Percentiles rank a stretch among this genome's conserved stretches.
Conservation (phyloP, 2,329 filamentous ascomycete genomes). For the Davidsoniella virescens region DNA sequence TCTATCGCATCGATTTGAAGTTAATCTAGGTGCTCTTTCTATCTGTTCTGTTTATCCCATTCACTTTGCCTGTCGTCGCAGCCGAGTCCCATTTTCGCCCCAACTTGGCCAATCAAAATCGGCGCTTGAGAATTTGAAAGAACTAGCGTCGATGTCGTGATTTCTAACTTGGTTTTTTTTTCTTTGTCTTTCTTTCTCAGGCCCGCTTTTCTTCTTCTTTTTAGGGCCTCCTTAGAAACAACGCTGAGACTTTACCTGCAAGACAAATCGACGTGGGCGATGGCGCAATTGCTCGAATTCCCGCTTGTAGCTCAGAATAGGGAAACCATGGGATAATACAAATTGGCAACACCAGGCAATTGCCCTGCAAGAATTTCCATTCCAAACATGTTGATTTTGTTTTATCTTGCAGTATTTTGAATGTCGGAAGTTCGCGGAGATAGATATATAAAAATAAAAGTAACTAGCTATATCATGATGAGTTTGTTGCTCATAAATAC, state of each 20-base stretch:
- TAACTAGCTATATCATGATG: too few relatives aligned
- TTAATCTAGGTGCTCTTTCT: background rate
- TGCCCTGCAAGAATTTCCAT: too few relatives aligned
- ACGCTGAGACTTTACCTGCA: background rate
- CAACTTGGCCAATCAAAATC: conserved; percentile 20
- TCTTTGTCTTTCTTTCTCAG: background rate
- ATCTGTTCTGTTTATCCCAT: too few relatives aligned
- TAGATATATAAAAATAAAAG: too few relatives aligned
- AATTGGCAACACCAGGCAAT: too few relatives aligned
- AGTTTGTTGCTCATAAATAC: too few relatives aligned
- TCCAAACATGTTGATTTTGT: too few relatives aligned
- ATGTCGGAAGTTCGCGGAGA: too few relatives aligned
- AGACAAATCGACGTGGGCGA: conserved; percentile 10
- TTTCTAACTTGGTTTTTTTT: conserved; percentile 14
- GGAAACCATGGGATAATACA: too few relatives aligned
- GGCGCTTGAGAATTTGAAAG: conserved; percentile 23
- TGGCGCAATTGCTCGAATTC: conserved; percentile 8
- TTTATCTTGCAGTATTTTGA: too few relatives aligned
- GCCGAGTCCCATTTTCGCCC: background rate
- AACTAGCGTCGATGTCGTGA: conserved; percentile 37
- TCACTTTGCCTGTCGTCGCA: background rate
- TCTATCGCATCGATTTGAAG: background rate
- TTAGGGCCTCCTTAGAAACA: background rate
- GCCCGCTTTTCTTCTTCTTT: background rate
- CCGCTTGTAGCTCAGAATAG: too few relatives aligned